phyloP scores from a whole-genome alignment of 768 basidiomycete species.

The Tulasnella sp. region DNA sequence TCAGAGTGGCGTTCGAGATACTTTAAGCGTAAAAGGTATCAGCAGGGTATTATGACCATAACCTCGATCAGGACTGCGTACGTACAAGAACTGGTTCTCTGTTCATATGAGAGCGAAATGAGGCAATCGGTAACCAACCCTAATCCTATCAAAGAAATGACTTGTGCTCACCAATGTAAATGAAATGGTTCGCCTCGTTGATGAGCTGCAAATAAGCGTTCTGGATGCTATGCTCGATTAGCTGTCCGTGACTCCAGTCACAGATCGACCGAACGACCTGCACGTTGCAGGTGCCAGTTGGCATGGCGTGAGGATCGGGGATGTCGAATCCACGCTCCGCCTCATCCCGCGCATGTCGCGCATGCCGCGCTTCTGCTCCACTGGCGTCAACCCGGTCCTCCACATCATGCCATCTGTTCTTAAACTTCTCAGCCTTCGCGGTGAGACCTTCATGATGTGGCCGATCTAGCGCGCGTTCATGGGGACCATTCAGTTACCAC shows the following conservation, averaged over 20 bases:
- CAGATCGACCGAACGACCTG: conserved; percentile 81
- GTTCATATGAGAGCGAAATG: not conserved
- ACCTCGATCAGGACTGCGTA: not conserved
- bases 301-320: conserved; percentile 34
- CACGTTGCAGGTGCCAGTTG: conserved; percentile 48
- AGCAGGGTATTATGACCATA: no score
- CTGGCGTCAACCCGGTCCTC: not conserved
- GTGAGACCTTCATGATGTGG: conserved; percentile 58
- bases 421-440: conserved; percentile 45
- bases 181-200: conserved; percentile 71
- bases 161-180: conserved; percentile 68
- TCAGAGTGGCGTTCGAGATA: conserved; percentile 54
- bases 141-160: not conserved
- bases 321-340: no score
- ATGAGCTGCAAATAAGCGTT: conserved; percentile 82
- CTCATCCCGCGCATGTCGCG: conserved; percentile 27
- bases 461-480: no score
- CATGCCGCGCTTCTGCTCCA: conserved; percentile 20
- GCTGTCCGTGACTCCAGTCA: conserved; percentile 91
- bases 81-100: conserved; percentile 85
- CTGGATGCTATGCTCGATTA: conserved; percentile 84
- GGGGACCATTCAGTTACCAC: no score
- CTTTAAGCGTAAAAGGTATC: conserved; percentile 34
- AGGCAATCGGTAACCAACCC: conserved; percentile 18
- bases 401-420: conserved; percentile 41